These are phyloP conservation scores for Blastobotrys buckinghamii DNA, from an alignment of 1,139 yeast species.

Conservation along the genomic window DNA sequence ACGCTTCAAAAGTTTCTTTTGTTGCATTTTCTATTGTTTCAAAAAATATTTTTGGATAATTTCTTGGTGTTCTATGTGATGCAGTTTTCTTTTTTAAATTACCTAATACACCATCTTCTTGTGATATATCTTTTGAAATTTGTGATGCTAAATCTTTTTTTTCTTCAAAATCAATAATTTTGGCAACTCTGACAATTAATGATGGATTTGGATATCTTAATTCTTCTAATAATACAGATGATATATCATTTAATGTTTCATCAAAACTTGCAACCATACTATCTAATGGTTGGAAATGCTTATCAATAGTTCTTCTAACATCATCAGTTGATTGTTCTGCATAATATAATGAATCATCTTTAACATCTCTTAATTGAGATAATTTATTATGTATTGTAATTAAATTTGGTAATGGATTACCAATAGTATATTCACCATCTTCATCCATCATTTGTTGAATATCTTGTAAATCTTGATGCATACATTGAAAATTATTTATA, in stretches of 20 bases:
- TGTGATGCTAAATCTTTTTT: conserved; percentile 62
- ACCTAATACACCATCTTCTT: conserved; percentile 8
- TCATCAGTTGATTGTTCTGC: conserved; percentile 58
- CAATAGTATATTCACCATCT: conserved; percentile 43
- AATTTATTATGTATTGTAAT: conserved; percentile 64
- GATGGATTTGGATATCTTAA: conserved; percentile 61
- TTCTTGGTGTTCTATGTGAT: conserved; percentile 41
- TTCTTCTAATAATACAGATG: conserved; percentile 60
- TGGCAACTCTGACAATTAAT: conserved; percentile 64
- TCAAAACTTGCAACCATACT: conserved; percentile 57
- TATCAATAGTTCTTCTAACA: conserved; percentile 58
- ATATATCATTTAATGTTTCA: conserved; percentile 51
- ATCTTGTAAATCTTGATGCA: conserved; percentile 46
- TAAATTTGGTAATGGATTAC: conserved; percentile 54
- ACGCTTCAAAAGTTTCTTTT: conserved; percentile 59
- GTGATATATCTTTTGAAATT: conserved; percentile 42
- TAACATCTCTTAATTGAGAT: conserved; percentile 68
- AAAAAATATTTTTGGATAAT: conserved; percentile 61
- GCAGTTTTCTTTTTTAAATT: conserved; percentile 13
- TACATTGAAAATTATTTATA: conserved; percentile 55
- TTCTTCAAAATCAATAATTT: conserved; percentile 75
- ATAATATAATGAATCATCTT: conserved; percentile 61
- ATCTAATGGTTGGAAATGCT: conserved; percentile 51
- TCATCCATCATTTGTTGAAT: conserved; percentile 55
- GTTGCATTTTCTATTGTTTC: conserved; percentile 56